Percentiles rank a stretch among this genome's conserved stretches.
phyloP scores from a whole-genome alignment of 2,329 filamentous ascomycete genomes.

The Cylindrodendrum hubeiense region DNA sequence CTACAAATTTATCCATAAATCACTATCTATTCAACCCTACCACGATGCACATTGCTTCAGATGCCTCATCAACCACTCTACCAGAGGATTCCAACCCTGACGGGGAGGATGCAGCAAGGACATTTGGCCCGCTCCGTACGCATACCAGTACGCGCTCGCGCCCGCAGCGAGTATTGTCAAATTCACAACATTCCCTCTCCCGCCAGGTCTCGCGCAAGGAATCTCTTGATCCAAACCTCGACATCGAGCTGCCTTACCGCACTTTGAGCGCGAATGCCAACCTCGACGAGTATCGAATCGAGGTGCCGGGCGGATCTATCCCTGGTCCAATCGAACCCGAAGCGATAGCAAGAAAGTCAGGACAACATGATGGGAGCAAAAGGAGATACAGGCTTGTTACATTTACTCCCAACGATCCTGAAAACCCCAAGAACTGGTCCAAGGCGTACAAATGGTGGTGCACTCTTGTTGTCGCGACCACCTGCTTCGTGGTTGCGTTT shows the following conservation, averaged over 20 bases:
- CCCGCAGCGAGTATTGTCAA: constrained; percentile 10
- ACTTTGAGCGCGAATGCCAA: constrained; percentile 71
- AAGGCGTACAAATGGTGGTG: constrained; percentile 84
- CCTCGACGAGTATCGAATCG: constrained; percentile 74
- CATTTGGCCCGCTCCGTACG: not conserved
- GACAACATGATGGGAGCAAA: constrained; percentile 31
- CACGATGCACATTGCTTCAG: no score
- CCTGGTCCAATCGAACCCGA: constrained; percentile 53
- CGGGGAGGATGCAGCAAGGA: no score
- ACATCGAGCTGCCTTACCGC: constrained; percentile 73
- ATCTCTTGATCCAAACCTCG: constrained; percentile 53
- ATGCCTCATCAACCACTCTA: no score
- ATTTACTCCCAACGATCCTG: constrained; percentile 77
- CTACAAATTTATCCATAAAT: no score
- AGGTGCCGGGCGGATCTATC: constrained; percentile 73
- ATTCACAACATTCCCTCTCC: not conserved
- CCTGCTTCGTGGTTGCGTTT: constrained; percentile 80
- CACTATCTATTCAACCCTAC: no score
- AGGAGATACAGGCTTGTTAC: constrained; percentile 65
- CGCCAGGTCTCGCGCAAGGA: constrained; percentile 46
- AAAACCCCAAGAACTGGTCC: constrained; percentile 88
- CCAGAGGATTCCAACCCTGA: no score
- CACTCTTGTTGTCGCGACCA: constrained; percentile 88
- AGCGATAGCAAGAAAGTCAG: constrained; percentile 32
- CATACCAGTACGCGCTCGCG: not conserved